Base-by-base conservation (phyloP, 768 basidiomycete species). In the Kwoniella sp. region DNA sequence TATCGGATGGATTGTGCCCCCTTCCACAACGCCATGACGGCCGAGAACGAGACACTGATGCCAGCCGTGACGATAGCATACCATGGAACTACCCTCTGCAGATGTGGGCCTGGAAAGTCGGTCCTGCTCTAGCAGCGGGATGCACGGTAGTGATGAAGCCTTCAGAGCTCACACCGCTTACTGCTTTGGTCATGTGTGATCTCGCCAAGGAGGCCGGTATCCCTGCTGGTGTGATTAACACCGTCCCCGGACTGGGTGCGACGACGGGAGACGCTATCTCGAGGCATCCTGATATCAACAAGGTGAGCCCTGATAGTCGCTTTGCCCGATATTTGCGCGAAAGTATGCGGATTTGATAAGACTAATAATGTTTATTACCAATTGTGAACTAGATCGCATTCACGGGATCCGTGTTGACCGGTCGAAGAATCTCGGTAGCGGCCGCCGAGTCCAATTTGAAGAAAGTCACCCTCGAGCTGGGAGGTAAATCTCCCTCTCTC, bases 381-480 rank as follows among this genome's bases (percentile, higher is more conserved):
- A n/a, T n/a, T n/a, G n/a, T n/a, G n/a, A n/a, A 2, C 2, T 12
- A 61, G 60, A 85, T 92, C 27, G 88, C 91, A 0, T 94, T 95
- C 82, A 95, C 92, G 0, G 92, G 91, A 2, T 89, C 88, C 63
- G 90, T 90, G 1, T 81, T 87, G 44, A 86, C 88, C 24, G 92
- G 93, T 9, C 85, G 90, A 12, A 87, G 86, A 69, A 84, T 95
- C 74, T 83, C 92, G 83, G 86, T 90, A 70, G 88, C 90, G 2
- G 85, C 92, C 2, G 86, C 90, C 0, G 86, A 87, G 78, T 86
- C 85, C 29, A 96, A 95, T 75, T 77, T 96, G 71, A 96, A 95
- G 82, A 85, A 85, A 61, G 87, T 90, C 55, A 92, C 92, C 22
- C 84, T 98, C 54, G 95, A 98, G 79, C 86, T 98, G 24, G 93